A percentile compares a stretch with the other conserved stretches of the same genome.
These are phyloP conservation scores for Picea abies DNA, from an alignment of 83 land plant species.

Conservation along the genomic window DNA sequence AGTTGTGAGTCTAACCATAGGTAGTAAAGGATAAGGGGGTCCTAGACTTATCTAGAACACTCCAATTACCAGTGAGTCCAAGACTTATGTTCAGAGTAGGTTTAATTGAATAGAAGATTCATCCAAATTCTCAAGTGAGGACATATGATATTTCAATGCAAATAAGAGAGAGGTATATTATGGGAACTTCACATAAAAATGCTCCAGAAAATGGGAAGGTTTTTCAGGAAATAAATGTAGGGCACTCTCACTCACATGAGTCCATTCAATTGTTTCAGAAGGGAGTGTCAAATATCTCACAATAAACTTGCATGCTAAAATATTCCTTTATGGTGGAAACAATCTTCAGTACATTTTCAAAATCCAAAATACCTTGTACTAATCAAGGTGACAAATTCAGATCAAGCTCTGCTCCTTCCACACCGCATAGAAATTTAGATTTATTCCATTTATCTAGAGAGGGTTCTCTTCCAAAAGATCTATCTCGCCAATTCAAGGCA, in stretches of 20 bases:
- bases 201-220: background rate
- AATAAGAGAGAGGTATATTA: background rate
- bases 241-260: background rate
- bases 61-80: background rate
- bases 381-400: background rate
- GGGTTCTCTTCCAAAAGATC: too few species aligned
- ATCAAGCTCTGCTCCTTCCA: background rate
- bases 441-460: too few species aligned
- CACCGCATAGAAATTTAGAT: background rate
- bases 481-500: background rate
- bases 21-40: background rate
- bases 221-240: background rate
- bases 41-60: background rate
- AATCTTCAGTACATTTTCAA: constrained; percentile 7
- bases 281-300: background rate
- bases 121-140: background rate
- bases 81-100: too few species aligned
- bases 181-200: background rate
- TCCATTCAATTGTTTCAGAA: background rate
- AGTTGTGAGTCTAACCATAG: background rate
- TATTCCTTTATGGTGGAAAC: background rate
- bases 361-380: background rate
- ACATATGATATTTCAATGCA: background rate
- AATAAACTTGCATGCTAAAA: background rate
- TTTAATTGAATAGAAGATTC: too few species aligned